phyloP scores from a whole-genome alignment of 805 yeast species.

The Saccharomycopsis sp. region DNA sequence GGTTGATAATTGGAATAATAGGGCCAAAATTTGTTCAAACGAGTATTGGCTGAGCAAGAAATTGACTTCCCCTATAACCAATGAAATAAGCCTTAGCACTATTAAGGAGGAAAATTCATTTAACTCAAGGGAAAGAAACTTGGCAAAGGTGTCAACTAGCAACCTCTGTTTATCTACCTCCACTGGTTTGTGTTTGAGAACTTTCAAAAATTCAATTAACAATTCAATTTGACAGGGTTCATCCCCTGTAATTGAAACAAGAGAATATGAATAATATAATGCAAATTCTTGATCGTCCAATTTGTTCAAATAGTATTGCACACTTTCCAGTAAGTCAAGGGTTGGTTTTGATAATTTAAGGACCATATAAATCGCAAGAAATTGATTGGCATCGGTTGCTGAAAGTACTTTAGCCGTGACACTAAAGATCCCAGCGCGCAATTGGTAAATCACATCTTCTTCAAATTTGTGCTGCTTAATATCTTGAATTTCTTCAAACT shows the following conservation, averaged over 20 bases:
- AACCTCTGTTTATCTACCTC: slow-evolving; percentile 5
- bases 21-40: slow-evolving; percentile 12
- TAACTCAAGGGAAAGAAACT: too few species aligned
- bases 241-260: too few species aligned
- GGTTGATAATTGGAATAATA: slow-evolving; percentile 4
- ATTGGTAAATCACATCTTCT: not conserved
- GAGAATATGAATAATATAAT: too few species aligned
- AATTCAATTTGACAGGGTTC: too few species aligned
- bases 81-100: not conserved
- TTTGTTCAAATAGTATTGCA: too few species aligned
- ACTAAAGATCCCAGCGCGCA: not conserved
- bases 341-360: too few species aligned
- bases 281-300: too few species aligned
- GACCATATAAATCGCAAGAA: too few species aligned
- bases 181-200: slow-evolving; percentile 3
- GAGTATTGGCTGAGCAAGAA: slow-evolving; percentile 16
- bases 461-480: too few species aligned
- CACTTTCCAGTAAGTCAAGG: too few species aligned
- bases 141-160: slow-evolving; percentile 7
- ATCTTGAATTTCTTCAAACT: not conserved
- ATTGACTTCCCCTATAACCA: slow-evolving; percentile 8
- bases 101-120: too few species aligned
- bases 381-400: too few species aligned
- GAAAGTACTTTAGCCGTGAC: not conserved
- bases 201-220: slow-evolving; percentile 6